Conservation (phyloP, 163 green algal species). For the Scenedesmus sp. region DNA sequence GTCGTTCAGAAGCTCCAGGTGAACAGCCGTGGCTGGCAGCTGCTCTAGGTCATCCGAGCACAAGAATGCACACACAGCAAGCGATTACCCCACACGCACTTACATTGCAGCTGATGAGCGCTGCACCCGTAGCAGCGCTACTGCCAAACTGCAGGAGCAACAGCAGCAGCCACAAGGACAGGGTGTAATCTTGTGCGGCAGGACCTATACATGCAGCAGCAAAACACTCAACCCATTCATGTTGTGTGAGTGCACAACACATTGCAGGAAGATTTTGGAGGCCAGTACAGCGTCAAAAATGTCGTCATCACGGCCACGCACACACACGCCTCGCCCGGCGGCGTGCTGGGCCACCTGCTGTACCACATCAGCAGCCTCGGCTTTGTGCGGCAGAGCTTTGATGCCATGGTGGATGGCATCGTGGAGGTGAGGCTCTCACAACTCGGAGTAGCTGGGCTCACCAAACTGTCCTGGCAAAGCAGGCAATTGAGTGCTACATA, state of each 20-base stretch:
- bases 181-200: background rate
- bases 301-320: conserved; percentile 89
- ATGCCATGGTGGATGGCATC: conserved; percentile 86
- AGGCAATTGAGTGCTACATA: background rate
- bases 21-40: background rate
- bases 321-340: conserved; percentile 80
- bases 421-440: conserved; percentile 69
- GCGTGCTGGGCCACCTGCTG: conserved; percentile 86
- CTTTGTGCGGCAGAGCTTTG: conserved; percentile 86
- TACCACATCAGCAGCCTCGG: conserved; percentile 86
- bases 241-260: too few species aligned
- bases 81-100: background rate
- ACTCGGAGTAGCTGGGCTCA: too few species aligned
- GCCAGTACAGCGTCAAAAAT: conserved; percentile 86
- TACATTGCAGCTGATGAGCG: background rate
- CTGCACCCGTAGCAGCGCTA: too few species aligned
- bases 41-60: background rate
- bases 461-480: too few species aligned
- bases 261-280: conserved; percentile 70
- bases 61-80: background rate
- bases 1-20: conserved; percentile 80
- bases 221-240: background rate
- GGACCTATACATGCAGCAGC: background rate
- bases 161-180: background rate
- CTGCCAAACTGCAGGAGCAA: background rate